Conservation (phyloP, 352 stramenopile genomes). For the Globisporangium splendens region DNA sequence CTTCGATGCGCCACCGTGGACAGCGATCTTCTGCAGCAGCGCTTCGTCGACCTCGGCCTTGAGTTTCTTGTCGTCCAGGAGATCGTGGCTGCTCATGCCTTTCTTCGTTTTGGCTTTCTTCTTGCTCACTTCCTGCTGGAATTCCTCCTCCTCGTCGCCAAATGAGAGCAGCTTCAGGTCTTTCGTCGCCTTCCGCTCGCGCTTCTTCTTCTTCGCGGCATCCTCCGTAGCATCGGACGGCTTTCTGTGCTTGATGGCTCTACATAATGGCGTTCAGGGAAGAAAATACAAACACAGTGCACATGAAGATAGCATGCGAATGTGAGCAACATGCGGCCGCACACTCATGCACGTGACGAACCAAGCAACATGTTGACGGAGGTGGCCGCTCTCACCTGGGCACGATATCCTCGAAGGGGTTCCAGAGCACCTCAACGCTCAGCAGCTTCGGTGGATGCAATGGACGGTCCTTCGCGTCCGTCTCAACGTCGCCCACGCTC, state of each 20-base stretch:
- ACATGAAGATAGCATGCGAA: constrained; percentile 2
- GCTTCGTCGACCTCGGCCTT: constrained; percentile 57
- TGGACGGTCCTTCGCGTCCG: constrained; percentile 79
- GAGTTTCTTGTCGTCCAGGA: constrained; percentile 60
- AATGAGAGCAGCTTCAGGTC: constrained; percentile 96
- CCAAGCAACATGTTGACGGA: not conserved
- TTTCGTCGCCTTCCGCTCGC: constrained; percentile 89
- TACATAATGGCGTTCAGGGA: not conserved
- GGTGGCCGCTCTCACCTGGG: constrained; percentile 35
- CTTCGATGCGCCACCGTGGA: constrained; percentile 11
- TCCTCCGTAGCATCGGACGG: constrained; percentile 20
- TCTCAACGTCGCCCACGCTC: constrained; percentile 86
- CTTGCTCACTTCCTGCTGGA: constrained; percentile 42
- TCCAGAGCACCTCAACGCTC: constrained; percentile 90
- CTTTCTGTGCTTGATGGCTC: constrained; percentile 23
- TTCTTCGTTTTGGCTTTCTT: constrained; percentile 52
- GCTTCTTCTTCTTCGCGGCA: constrained; percentile 61
- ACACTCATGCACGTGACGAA: not conserved
- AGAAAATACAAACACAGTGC: not conserved
- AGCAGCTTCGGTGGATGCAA: constrained; percentile 74
- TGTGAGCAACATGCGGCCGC: not conserved
- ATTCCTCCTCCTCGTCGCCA: constrained; percentile 86
- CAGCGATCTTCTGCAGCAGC: constrained; percentile 47
- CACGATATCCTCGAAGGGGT: constrained; percentile 95
- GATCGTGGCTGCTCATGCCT: constrained; percentile 75